Evolutionary conservation across 2,329 filamentous ascomycete genomes (phyloP).

Genomic region (Neodidymelliopsis sp.): DNA sequence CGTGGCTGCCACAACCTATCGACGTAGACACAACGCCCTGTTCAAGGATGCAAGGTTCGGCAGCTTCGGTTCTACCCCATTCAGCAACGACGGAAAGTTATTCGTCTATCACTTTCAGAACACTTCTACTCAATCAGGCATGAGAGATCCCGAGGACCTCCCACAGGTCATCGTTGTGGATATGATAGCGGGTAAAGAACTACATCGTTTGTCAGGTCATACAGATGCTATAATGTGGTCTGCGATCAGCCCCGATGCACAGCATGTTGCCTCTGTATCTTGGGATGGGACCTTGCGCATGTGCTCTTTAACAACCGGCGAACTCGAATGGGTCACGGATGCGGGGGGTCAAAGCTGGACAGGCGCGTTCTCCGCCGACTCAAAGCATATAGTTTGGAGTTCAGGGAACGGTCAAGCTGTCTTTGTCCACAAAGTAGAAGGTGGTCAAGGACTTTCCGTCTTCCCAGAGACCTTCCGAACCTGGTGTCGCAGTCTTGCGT

Average conservation of each 20-base stretch:
- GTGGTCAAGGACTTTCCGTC: constrained; percentile 23
- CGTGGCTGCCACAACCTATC: constrained; percentile 29
- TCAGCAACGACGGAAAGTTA: constrained; percentile 30
- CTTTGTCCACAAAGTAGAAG: constrained; percentile 26
- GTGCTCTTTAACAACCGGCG: constrained; percentile 28
- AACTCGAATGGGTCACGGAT: constrained; percentile 29
- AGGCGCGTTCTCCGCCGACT: constrained; percentile 37
- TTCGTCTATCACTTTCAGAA: constrained; percentile 29
- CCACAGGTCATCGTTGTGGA: constrained; percentile 33
- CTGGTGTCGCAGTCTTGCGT: constrained; percentile 34
- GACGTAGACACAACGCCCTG: constrained; percentile 30
- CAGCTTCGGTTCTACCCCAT: constrained; percentile 21
- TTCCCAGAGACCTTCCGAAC: constrained; percentile 19
- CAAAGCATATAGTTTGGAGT: constrained; percentile 36
- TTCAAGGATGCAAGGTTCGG: constrained; percentile 25
- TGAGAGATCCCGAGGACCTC: constrained; percentile 11
- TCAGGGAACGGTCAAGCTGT: constrained; percentile 21
- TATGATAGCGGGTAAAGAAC: constrained; percentile 19
- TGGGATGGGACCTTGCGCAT: constrained; percentile 42
- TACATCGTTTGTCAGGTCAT: constrained; percentile 31
- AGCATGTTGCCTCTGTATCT: constrained; percentile 34
- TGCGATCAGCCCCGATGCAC: constrained; percentile 32
- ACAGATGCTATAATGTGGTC: constrained; percentile 39
- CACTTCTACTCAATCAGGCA: constrained; percentile 18
- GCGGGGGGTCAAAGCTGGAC: constrained; percentile 32